Evolutionary conservation across 306 rosid genomes (phyloP).

Genomic region (Alnus glutinosa): DNA sequence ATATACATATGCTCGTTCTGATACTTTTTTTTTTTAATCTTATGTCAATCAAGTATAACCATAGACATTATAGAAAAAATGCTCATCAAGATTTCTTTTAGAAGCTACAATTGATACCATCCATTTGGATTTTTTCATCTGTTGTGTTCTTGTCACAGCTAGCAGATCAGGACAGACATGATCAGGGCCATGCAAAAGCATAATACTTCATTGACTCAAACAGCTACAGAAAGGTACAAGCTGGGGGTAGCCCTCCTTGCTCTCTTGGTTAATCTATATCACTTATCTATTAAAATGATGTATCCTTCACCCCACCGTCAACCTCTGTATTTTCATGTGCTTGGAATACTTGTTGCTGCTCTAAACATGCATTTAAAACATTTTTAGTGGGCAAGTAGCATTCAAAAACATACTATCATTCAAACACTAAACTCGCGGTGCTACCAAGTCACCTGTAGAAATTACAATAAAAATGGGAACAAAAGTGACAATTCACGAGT

Average conservation of each 20-base stretch:
- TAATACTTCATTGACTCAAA: background rate
- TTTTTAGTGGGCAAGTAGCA: background rate
- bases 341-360: background rate
- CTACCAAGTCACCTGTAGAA: conserved; percentile 15
- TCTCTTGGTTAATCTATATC: background rate
- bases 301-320: background rate
- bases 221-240: background rate
- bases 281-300: background rate
- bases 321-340: background rate
- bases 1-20: background rate
- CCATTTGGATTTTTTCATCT: background rate
- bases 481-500: background rate
- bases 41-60: too few relatives aligned
- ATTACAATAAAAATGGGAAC: conserved; percentile 1
- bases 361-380: background rate
- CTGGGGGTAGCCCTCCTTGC: background rate
- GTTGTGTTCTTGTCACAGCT: background rate
- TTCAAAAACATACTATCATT: background rate
- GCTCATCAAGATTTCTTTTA: background rate
- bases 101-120: background rate
- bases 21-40: background rate
- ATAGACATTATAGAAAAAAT: background rate
- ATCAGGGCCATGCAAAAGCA: background rate
- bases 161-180: background rate
- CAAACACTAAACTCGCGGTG: background rate